Percentiles rank a stretch among this genome's conserved stretches.
Conservation (phyloP, 805 yeast genomes). For the Hanseniaspora vineae region DNA sequence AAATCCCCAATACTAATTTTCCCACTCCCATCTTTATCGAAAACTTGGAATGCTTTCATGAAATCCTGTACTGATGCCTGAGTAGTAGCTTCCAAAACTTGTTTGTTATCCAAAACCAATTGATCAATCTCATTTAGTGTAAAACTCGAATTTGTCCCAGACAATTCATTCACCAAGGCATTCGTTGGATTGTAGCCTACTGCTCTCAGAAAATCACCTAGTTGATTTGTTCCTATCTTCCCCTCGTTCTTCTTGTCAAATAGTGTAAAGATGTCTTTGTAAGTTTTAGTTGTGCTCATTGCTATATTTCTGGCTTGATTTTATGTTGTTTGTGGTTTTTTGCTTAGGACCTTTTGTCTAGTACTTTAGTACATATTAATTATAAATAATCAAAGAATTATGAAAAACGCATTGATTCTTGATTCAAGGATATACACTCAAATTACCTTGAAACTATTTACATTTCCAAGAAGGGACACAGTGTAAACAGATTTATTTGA, state of each 20-base stretch:
- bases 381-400: no score
- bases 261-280: conserved; percentile 89
- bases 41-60: conserved; percentile 91
- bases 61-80: conserved; percentile 45
- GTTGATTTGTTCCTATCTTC: conserved; percentile 63
- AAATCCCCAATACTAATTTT: conserved; percentile 95
- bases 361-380: no score
- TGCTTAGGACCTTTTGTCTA: no score
- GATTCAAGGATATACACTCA: no score
- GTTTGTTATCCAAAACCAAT: conserved; percentile 15
- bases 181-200: conserved; percentile 98
- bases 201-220: conserved; percentile 91
- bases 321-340: no score
- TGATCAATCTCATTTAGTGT: conserved; percentile 18
- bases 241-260: conserved; percentile 96
- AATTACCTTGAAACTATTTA: no score
- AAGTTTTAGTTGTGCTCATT: conserved; percentile 25
- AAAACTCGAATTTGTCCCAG: conserved; percentile 7
- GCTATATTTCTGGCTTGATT: no score
- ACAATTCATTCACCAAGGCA: conserved; percentile 17
- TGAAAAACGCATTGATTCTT: no score
- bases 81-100: conserved; percentile 19
- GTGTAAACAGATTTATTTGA: no score
- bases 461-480: neutral
- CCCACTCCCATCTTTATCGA: conserved; percentile 92